Percentiles rank a stretch among this genome's conserved stretches.
phyloP scores from a whole-genome alignment of 164 flowering plant genomes.

The Annona cherimola region DNA sequence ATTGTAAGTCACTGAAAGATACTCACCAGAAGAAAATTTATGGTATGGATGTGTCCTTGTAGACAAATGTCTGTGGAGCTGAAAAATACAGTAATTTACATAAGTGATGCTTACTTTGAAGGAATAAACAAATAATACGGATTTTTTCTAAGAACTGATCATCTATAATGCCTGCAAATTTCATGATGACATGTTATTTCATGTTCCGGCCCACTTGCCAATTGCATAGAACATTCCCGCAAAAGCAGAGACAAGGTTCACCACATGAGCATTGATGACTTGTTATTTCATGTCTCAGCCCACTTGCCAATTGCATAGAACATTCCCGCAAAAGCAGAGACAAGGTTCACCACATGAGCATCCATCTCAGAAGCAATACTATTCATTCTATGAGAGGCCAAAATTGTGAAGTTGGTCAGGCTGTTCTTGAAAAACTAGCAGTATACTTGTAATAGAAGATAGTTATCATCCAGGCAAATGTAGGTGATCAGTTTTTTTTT shows the following conservation, averaged over 20 bases:
- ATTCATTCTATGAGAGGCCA: no score
- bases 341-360: no score
- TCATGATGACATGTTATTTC: not conserved
- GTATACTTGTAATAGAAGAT: no score
- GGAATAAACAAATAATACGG: not conserved
- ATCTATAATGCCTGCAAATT: not conserved
- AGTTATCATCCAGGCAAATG: not conserved
- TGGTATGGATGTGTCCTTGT: constrained; percentile 68
- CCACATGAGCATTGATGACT: not conserved
- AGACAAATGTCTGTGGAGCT: constrained; percentile 80
- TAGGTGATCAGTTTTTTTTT: not conserved
- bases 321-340: not conserved
- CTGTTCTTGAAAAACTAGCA: no score
- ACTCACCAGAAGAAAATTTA: constrained; percentile 82
- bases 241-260: no score
- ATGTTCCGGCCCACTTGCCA: not conserved
- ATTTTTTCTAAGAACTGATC: not conserved
- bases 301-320: not conserved
- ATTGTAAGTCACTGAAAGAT: not conserved
- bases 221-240: not conserved
- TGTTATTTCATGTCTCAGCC: not conserved
- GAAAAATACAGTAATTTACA: constrained; percentile 19
- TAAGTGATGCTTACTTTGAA: not conserved
- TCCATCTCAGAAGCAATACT: no score
- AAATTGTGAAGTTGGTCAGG: no score